Evolutionary conservation across 257 asterid species (phyloP).

Genomic region (Osmanthus fragrans): DNA sequence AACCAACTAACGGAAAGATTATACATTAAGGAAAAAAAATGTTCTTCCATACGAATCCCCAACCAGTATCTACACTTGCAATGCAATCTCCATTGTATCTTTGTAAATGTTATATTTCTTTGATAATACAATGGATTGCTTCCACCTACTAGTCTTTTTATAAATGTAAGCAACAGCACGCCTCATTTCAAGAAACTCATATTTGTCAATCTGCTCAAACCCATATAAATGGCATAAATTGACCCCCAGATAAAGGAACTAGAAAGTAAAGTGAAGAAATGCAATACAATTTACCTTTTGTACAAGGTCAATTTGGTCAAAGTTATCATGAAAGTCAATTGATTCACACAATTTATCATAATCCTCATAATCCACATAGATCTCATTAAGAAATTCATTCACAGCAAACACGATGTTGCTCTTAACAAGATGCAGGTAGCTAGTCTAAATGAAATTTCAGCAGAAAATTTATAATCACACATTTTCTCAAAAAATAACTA

Average conservation of each 20-base stretch:
- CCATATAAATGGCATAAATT: constrained; percentile 1
- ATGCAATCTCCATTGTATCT: constrained; percentile 94
- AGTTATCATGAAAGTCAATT: no score
- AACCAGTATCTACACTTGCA: neutral
- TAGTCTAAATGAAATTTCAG: no score
- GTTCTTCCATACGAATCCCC: neutral
- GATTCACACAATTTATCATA: no score
- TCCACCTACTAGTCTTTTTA: constrained; percentile 93
- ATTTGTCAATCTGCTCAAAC: constrained; percentile 76
- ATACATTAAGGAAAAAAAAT: neutral
- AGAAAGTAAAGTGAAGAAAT: no score
- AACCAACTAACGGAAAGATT: neutral
- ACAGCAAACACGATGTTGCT: no score
- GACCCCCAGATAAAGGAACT: no score
- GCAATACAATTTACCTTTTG: no score
- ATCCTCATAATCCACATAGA: constrained; percentile 65
- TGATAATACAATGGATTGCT: constrained; percentile 84
- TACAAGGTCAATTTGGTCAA: no score
- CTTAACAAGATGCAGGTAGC: no score
- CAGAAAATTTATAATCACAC: no score
- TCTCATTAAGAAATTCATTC: constrained; percentile 31
- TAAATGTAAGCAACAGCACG: constrained; percentile 93
- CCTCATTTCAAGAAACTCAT: constrained; percentile 93
- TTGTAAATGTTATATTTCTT: constrained; percentile 83
- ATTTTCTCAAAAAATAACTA: no score